A percentile compares a stretch with the other conserved stretches of the same genome.
Conservation (phyloP, 345 rosid species). For the Boechera retrofracta region DNA sequence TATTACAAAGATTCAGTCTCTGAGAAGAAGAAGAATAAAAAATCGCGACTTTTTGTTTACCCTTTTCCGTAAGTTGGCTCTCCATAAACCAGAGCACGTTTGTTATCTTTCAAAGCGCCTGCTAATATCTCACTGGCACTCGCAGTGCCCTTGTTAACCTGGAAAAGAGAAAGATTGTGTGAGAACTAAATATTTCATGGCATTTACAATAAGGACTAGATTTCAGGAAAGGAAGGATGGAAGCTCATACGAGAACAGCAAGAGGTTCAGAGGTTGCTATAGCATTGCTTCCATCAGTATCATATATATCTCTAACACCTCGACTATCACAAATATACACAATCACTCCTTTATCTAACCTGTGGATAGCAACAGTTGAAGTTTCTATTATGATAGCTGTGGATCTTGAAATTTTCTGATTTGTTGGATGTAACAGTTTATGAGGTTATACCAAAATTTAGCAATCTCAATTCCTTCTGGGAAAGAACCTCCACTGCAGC, state of each 20-base stretch:
- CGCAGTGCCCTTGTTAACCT: conserved; percentile 99
- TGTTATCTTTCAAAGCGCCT: conserved; percentile 93
- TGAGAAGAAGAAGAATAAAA: conserved; percentile 1
- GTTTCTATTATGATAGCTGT: background rate
- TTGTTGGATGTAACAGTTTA: background rate
- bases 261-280: conserved; percentile 83
- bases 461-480: conserved; percentile 98
- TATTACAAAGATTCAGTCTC: background rate
- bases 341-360: conserved; percentile 96
- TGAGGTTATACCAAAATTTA: conserved; percentile 67
- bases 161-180: conserved; percentile 13
- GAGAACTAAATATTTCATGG: conserved; percentile 14
- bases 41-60: conserved; percentile 47
- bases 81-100: conserved; percentile 82
- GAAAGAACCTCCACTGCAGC: conserved; percentile 93
- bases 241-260: conserved; percentile 69
- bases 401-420: background rate
- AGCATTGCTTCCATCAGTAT: conserved; percentile 84
- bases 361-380: conserved; percentile 41
- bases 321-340: conserved; percentile 88
- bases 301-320: conserved; percentile 91
- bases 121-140: conserved; percentile 98
- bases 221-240: background rate
- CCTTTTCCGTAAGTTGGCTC: conserved; percentile 97
- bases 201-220: background rate